Base-by-base conservation (phyloP, 441 rosid genomes). In the Manihot esculenta region DNA sequence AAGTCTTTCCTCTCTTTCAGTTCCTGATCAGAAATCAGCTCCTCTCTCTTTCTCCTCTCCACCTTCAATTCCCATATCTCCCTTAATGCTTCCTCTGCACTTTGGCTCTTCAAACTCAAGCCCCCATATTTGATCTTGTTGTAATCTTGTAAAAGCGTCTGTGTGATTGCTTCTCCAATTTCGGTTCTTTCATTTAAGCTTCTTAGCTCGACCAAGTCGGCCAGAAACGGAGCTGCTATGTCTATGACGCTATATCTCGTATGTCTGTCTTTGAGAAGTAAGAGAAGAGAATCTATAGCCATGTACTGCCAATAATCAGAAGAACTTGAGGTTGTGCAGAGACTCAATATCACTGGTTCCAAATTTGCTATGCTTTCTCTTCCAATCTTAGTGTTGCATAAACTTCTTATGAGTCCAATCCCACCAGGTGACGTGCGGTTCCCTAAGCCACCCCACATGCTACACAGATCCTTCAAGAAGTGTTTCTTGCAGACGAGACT, bases 231-330 rank as follows among this genome's bases (percentile, higher is more conserved):
- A 71, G 86, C 86, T 44, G 87, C 80, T 13, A 70, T 66, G 20
- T 89, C 85, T 18, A 89, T 71, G 23, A 89, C 90, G 53, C 74
- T 63, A 58, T 82, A 65, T 80, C 91, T 85, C 30, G 89, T 85
- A 14, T 73, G 87, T 66, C 71, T 78, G 79, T 89, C 98, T 77
- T 82, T 88, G 50, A 93, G 90, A 55, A 93, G 89, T 2, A 78
- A 75, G 70, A 89, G 61, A 72, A 91, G 89, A 41, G 86, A 86
- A 69, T 91, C 97, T 67, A 93, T 82, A 8, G 86, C 96, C 80
- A 82, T 74, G 70, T 75, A 81, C 73, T 84, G 92, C 91, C 94
- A 91, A 75, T 89, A 85, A 76, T 84, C 87, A 7, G 93, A 87
- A 24, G 94, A 88, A 70, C 97, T 80, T 57, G 97, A 79, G 26